phyloP scores from a whole-genome alignment of 331 rosid genomes.

The Ulmus americana region DNA sequence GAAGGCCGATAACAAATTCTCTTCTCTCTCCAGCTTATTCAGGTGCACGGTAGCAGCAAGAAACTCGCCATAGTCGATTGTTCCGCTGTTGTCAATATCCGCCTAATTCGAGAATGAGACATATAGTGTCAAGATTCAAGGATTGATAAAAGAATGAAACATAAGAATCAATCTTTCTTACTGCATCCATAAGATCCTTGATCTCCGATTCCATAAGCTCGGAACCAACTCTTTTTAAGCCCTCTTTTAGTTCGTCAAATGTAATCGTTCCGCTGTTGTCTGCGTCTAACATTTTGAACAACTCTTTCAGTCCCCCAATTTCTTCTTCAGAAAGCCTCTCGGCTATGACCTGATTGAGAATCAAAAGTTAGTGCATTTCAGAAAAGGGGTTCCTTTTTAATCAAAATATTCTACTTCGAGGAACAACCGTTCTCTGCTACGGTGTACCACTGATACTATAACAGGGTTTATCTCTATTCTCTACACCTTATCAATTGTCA shows the following conservation, averaged over 20 bases:
- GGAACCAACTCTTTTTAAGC: constrained; percentile 39
- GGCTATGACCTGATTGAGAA: constrained; percentile 27
- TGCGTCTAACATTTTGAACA: constrained; percentile 47
- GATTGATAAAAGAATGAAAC: background rate
- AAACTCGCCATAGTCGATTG: constrained; percentile 44
- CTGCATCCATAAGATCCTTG: constrained; percentile 45
- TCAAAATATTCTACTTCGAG: no score
- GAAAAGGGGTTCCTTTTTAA: background rate
- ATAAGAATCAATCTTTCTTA: constrained; percentile 17
- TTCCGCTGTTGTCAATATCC: constrained; percentile 44
- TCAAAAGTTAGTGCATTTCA: background rate
- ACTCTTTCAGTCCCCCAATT: constrained; percentile 44
- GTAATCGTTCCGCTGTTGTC: constrained; percentile 46
- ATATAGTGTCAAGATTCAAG: background rate
- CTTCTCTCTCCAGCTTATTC: constrained; percentile 48
- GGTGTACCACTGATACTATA: no score
- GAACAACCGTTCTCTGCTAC: no score
- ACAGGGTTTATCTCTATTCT: no score
- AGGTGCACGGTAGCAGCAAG: constrained; percentile 50
- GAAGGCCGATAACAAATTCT: constrained; percentile 40
- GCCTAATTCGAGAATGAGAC: constrained; percentile 20
- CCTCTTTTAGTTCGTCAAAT: constrained; percentile 43
- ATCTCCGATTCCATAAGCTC: constrained; percentile 49
- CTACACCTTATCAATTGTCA: no score
- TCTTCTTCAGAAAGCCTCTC: constrained; percentile 49